Conservation (phyloP, 2,329 filamentous ascomycete species). For the Aspergillus caelatus region DNA sequence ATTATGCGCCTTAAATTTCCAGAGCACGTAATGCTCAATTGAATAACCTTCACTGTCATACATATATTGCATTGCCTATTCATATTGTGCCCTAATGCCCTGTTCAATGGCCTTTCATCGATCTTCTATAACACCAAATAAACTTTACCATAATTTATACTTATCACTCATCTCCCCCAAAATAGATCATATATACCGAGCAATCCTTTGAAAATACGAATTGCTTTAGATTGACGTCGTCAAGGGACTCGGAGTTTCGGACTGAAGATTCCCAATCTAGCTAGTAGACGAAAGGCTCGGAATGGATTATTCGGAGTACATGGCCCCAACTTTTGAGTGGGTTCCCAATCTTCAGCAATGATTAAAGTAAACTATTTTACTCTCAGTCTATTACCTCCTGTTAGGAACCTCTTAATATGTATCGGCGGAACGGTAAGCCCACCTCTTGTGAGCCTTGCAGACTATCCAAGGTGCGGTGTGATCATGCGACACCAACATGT, state of each 20-base stretch:
- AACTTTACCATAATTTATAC: neutral
- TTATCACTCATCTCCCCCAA: no score
- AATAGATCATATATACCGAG: no score
- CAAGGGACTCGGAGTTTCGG: neutral
- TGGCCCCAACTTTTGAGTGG: neutral
- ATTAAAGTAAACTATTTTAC: neutral
- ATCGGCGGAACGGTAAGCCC: conserved; percentile 7
- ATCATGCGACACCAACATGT: conserved; percentile 9
- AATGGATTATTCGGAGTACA: neutral
- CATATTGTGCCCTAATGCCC: neutral
- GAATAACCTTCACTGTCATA: no score
- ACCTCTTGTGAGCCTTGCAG: conserved; percentile 7
- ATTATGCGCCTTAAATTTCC: no score
- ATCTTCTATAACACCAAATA: neutral
- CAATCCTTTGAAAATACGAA: neutral
- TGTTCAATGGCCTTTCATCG: neutral
- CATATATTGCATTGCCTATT: no score
- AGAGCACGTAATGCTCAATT: no score
- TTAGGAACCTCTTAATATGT: neutral
- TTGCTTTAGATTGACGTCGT: neutral
- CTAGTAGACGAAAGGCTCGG: neutral
- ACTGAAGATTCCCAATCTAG: neutral
- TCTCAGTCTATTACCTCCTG: neutral
- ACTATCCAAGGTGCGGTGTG: conserved; percentile 6
- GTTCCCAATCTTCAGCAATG: neutral